Conservation (phyloP, 2,329 filamentous ascomycete species). For the Aphanocladium album region DNA sequence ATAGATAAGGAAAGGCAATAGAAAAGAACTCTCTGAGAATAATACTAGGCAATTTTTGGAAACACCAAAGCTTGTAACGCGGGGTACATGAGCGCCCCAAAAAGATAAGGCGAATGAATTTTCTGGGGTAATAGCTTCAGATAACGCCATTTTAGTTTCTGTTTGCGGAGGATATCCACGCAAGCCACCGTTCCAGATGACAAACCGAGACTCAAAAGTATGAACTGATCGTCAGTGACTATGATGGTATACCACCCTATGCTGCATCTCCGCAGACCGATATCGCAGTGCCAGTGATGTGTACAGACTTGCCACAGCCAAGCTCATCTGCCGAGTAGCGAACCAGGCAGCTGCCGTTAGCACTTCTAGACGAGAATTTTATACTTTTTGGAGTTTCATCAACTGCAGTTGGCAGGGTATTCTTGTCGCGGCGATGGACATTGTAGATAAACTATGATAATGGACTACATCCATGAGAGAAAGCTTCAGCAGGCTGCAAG, state of each 20-base stretch:
- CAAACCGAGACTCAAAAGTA: neutral
- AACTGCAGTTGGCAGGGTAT: too few relatives aligned
- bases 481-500: too few relatives aligned
- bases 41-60: neutral
- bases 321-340: neutral
- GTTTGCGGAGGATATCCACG: neutral
- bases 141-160: neutral
- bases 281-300: neutral
- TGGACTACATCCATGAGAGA: too few relatives aligned
- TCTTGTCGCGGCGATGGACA: too few relatives aligned
- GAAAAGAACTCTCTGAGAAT: too few relatives aligned
- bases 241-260: neutral
- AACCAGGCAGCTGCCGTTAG: neutral
- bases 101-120: neutral
- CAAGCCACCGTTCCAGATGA: neutral
- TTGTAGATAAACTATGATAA: too few relatives aligned
- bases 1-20: too few relatives aligned
- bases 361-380: neutral
- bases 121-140: neutral
- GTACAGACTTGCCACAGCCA: neutral
- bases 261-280: neutral
- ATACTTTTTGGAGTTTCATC: neutral
- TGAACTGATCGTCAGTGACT: neutral
- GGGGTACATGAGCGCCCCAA: neutral
- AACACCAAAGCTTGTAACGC: neutral